Conservation (phyloP, 805 yeast genomes). For the Nakazawaea laoshanensis region DNA sequence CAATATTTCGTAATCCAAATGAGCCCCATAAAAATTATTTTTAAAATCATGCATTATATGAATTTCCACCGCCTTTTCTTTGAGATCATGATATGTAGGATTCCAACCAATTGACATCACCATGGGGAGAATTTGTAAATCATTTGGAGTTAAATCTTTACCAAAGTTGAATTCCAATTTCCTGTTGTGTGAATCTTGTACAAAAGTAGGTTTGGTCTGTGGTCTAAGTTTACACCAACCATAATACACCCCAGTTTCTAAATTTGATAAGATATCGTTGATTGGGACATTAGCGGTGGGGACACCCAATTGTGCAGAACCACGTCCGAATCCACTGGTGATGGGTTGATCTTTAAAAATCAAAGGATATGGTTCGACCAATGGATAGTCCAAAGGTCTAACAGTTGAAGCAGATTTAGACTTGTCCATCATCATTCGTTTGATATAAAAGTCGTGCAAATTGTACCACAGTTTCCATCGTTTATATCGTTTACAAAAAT, state of each 20-base stretch:
- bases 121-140: conserved; percentile 60
- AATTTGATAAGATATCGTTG: conserved; percentile 31
- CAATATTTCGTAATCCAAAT: conserved; percentile 56
- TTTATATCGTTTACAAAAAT: too few relatives aligned
- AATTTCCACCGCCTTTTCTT: conserved; percentile 70
- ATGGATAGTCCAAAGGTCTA: conserved; percentile 18
- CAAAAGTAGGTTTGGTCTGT: conserved; percentile 13
- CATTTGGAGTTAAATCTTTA: conserved; percentile 25
- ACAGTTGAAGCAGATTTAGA: conserved; percentile 6
- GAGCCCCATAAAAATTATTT: conserved; percentile 74
- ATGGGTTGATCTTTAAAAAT: conserved; percentile 36
- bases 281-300: conserved; percentile 92
- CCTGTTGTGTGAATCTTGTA: conserved; percentile 18
- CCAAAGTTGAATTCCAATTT: conserved; percentile 60
- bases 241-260: conserved; percentile 80
- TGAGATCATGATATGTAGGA: conserved; percentile 76
- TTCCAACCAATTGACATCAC: conserved; percentile 96
- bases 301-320: conserved; percentile 85
- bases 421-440: too few relatives aligned
- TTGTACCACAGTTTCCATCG: too few relatives aligned
- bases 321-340: conserved; percentile 89
- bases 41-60: conserved; percentile 74
- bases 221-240: conserved; percentile 42
- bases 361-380: conserved; percentile 37
- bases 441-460: too few relatives aligned